phyloP scores from a whole-genome alignment of 208 protist species.

The Novymonas esmeraldas region DNA sequence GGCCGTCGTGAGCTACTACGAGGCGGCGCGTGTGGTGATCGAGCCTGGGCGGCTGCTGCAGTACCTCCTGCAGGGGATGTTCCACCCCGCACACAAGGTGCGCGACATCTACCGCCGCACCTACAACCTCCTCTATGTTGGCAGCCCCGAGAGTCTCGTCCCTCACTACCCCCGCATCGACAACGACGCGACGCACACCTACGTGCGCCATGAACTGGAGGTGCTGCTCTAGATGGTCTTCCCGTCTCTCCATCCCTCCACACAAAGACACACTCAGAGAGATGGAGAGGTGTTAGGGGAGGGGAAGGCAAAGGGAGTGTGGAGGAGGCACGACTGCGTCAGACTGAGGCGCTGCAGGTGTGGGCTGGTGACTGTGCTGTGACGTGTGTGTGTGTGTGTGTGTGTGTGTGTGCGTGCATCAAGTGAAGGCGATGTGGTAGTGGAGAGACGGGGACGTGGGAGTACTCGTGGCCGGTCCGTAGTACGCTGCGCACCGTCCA shows the following conservation, averaged over 20 bases:
- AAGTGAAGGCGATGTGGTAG: too few relatives aligned
- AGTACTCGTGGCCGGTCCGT: too few relatives aligned
- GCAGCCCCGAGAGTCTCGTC: slow-evolving; percentile 94
- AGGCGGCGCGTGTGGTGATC: slow-evolving; percentile 95
- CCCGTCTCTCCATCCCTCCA: not conserved
- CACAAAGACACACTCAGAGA: not conserved
- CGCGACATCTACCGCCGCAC: slow-evolving; percentile 99
- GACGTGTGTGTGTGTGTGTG: not conserved
- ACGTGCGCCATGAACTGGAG: slow-evolving; percentile 74
- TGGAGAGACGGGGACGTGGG: too few relatives aligned
- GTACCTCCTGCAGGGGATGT: slow-evolving; percentile 98
- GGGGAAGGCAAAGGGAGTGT: not conserved
- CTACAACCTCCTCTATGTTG: slow-evolving; percentile 99
- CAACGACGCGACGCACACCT: slow-evolving; percentile 54
- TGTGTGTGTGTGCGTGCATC: too few relatives aligned
- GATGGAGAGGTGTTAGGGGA: not conserved
- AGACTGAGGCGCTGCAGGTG: too few relatives aligned
- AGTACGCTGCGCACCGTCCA: too few relatives aligned
- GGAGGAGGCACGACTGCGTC: too few relatives aligned
- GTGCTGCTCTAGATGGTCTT: slow-evolving; percentile 57
- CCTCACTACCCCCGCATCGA: slow-evolving; percentile 94
- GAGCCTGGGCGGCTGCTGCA: slow-evolving; percentile 94
- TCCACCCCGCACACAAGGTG: slow-evolving; percentile 98
- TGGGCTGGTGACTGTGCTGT: too few relatives aligned
- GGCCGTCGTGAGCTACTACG: slow-evolving; percentile 98